Conservation (phyloP, 306 rosid genomes). For the Ziziphus jujuba region DNA sequence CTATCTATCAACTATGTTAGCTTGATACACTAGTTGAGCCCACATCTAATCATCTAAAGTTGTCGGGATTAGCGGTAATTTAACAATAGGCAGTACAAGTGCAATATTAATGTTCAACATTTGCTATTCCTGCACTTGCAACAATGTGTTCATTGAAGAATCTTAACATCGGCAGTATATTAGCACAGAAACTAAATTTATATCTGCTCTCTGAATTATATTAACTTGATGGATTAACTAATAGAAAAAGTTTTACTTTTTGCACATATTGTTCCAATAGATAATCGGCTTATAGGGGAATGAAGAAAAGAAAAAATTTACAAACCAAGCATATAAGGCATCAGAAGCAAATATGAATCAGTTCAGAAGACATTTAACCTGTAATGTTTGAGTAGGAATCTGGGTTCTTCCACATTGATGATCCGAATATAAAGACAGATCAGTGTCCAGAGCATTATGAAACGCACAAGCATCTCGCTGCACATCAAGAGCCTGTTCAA, state of each 20-base stretch:
- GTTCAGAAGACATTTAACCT: conserved; percentile 11
- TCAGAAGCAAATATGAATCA: background rate
- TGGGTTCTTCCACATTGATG: conserved; percentile 26
- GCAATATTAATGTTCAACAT: no score
- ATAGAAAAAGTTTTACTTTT: background rate
- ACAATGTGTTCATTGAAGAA: no score
- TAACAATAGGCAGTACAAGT: no score
- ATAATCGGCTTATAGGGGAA: background rate
- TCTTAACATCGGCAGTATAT: no score
- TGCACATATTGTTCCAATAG: background rate
- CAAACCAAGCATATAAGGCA: background rate
- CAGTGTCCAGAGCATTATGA: conserved; percentile 18
- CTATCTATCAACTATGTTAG: no score
- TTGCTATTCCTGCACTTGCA: no score
- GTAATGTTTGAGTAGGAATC: conserved; percentile 27
- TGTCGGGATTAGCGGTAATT: no score
- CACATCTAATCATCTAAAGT: no score
- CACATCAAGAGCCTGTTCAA: conserved; percentile 27
- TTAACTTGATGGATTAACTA: no score
- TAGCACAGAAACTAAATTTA: background rate
- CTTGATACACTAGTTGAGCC: no score
- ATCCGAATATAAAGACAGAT: conserved; percentile 22
- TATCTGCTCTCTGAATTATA: background rate
- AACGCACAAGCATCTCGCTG: conserved; percentile 26
- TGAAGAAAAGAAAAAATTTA: background rate